phyloP scores from a whole-genome alignment of 2,329 filamentous ascomycete species.

The Zasmidium angulare region DNA sequence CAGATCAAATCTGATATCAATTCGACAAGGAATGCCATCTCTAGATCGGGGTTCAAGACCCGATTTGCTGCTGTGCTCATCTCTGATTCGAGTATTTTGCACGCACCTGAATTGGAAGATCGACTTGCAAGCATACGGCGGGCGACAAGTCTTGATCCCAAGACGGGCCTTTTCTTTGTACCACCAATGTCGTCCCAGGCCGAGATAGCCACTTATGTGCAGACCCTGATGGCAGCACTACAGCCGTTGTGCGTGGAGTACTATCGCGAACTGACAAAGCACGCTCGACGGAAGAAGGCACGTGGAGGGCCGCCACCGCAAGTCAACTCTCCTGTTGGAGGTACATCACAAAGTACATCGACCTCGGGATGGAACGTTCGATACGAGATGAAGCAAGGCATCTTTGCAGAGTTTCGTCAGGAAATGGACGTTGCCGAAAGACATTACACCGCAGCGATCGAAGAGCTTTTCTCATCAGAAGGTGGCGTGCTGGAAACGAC shows the following conservation, averaged over 20 bases:
- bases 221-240: slow-evolving; percentile 69
- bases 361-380: slow-evolving; percentile 86
- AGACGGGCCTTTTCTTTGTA: slow-evolving; percentile 77
- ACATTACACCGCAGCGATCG: slow-evolving; percentile 85
- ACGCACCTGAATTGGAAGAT: slow-evolving; percentile 65
- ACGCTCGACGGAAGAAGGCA: slow-evolving; percentile 82
- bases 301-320: slow-evolving; percentile 75
- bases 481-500: slow-evolving; percentile 75
- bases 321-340: slow-evolving; percentile 76
- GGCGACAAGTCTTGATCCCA: slow-evolving; percentile 77
- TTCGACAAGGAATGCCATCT: slow-evolving; percentile 67
- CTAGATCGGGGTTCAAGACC: slow-evolving; percentile 72
- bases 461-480: slow-evolving; percentile 76
- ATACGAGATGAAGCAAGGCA: slow-evolving; percentile 89
- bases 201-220: slow-evolving; percentile 72
- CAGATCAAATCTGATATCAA: slow-evolving; percentile 86
- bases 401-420: slow-evolving; percentile 89
- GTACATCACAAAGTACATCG: slow-evolving; percentile 83
- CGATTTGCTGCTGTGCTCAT: slow-evolving; percentile 76
- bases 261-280: slow-evolving; percentile 91
- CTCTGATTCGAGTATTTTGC: slow-evolving; percentile 64
- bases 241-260: slow-evolving; percentile 81
- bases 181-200: slow-evolving; percentile 69
- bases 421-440: slow-evolving; percentile 86
- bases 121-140: slow-evolving; percentile 76